Evolutionary conservation across 2,329 filamentous ascomycete genomes (phyloP).

Genomic region (Neonectria faginata): DNA sequence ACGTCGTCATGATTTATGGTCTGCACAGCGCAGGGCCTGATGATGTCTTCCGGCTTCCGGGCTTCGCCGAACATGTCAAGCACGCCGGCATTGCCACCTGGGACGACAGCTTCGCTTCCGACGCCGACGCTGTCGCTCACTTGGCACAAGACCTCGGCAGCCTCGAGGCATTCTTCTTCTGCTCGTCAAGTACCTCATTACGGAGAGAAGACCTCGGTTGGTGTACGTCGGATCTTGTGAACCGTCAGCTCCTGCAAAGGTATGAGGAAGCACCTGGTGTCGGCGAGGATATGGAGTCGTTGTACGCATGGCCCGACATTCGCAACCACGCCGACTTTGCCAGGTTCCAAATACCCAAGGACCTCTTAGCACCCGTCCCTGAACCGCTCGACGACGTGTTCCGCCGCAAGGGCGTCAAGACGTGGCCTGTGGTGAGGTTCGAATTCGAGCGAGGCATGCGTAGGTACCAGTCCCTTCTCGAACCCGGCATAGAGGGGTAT

Average conservation of each 20-base stretch:
- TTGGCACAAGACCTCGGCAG: slow-evolving; percentile 37
- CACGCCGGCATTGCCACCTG: slow-evolving; percentile 44
- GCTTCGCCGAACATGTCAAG: slow-evolving; percentile 47
- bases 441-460: slow-evolving; percentile 35
- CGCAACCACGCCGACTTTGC: slow-evolving; percentile 47
- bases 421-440: slow-evolving; percentile 50
- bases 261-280: slow-evolving; percentile 41
- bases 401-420: slow-evolving; percentile 31
- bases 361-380: slow-evolving; percentile 12
- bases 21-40: background rate
- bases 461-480: slow-evolving; percentile 34
- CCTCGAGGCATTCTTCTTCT: slow-evolving; percentile 46
- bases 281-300: slow-evolving; percentile 41
- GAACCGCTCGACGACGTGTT: slow-evolving; percentile 19
- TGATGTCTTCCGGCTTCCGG: slow-evolving; percentile 37
- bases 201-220: slow-evolving; percentile 42
- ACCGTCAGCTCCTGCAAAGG: slow-evolving; percentile 45
- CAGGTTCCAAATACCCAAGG: slow-evolving; percentile 37
- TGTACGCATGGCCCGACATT: slow-evolving; percentile 52
- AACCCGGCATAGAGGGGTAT: slow-evolving; percentile 14
- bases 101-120: slow-evolving; percentile 7
- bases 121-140: slow-evolving; percentile 2
- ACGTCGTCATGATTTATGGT: slow-evolving; percentile 47
- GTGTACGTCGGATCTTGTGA: slow-evolving; percentile 48
- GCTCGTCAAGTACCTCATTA: slow-evolving; percentile 13